Percentiles rank a stretch among this genome's conserved stretches.
phyloP scores from a whole-genome alignment of 2,329 filamentous ascomycete genomes.

The Ambrosiella cleistominuta region DNA sequence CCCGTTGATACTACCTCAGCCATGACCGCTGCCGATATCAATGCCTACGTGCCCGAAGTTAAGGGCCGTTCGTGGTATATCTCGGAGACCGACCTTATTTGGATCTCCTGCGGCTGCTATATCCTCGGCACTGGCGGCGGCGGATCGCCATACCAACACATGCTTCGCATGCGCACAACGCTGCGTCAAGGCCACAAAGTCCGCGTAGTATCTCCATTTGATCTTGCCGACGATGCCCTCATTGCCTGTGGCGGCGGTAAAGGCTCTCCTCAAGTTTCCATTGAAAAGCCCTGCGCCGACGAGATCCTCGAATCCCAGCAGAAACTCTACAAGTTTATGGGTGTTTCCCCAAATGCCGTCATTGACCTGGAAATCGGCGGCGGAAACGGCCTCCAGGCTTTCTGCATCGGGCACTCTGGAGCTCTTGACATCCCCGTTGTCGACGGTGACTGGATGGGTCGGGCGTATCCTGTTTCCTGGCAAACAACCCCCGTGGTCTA shows the following conservation, averaged over 20 bases:
- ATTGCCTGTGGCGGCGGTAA: constrained; percentile 40
- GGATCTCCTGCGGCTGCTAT: constrained; percentile 40
- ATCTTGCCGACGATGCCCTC: constrained; percentile 31
- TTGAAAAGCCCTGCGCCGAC: constrained; percentile 41
- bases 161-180: constrained; percentile 33
- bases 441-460: constrained; percentile 40
- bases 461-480: constrained; percentile 37
- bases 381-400: constrained; percentile 41
- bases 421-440: constrained; percentile 34
- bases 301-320: constrained; percentile 34
- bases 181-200: constrained; percentile 33
- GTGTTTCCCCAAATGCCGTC: constrained; percentile 31
- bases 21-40: constrained; percentile 19
- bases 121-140: constrained; percentile 45
- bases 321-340: constrained; percentile 33
- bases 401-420: constrained; percentile 36
- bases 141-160: constrained; percentile 34
- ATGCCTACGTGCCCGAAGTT: constrained; percentile 31
- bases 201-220: constrained; percentile 31
- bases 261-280: constrained; percentile 41
- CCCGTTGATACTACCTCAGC: constrained; percentile 7
- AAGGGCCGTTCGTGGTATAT: constrained; percentile 37
- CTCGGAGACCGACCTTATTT: constrained; percentile 38
- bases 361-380: constrained; percentile 51
- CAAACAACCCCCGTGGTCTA: constrained; percentile 37